Evolutionary conservation across 768 basidiomycete species (phyloP).

Genomic region (Leccinellum luteum): DNA sequence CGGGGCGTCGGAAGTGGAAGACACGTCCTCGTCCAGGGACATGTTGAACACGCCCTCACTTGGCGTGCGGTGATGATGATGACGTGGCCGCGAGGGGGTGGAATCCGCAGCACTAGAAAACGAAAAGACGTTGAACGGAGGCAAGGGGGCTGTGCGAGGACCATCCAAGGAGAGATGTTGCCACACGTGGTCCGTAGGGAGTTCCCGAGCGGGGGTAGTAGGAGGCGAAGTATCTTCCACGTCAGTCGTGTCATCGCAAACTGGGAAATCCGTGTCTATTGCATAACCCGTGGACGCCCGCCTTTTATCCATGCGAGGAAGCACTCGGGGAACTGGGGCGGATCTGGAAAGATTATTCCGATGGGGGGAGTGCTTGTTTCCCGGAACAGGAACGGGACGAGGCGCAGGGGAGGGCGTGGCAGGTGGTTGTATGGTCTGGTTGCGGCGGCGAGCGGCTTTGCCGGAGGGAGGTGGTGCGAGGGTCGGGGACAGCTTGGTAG

Average conservation of each 20-base stretch:
- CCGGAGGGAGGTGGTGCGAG: slow-evolving; percentile 49
- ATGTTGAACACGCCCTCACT: slow-evolving; percentile 76
- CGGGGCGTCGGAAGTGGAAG: slow-evolving; percentile 40
- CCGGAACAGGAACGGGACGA: slow-evolving; percentile 53
- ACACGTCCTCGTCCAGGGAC: slow-evolving; percentile 66
- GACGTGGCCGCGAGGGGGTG: slow-evolving; percentile 38
- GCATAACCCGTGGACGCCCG: slow-evolving; percentile 32
- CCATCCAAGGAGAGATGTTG: slow-evolving; percentile 38
- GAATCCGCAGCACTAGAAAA: slow-evolving; percentile 33
- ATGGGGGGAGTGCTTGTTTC: slow-evolving; percentile 13
- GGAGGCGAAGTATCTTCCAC: slow-evolving; percentile 41
- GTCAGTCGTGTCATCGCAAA: slow-evolving; percentile 73
- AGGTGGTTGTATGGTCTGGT: slow-evolving; percentile 32
- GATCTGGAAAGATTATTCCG: slow-evolving; percentile 45
- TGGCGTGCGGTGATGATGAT: slow-evolving; percentile 56
- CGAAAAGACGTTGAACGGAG: slow-evolving; percentile 37
- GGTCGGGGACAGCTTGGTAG: slow-evolving; percentile 35
- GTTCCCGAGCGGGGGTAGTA: slow-evolving; percentile 54
- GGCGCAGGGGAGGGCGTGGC: slow-evolving; percentile 38
- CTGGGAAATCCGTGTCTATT: slow-evolving; percentile 45
- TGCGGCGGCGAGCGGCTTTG: slow-evolving; percentile 60
- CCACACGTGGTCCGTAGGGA: slow-evolving; percentile 28
- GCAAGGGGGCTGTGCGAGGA: slow-evolving; percentile 53
- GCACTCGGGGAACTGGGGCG: slow-evolving; percentile 44
- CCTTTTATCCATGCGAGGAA: slow-evolving; percentile 29